Evolutionary conservation across 2,329 filamentous ascomycete genomes (phyloP).

Genomic region (Curvularia lunata): DNA sequence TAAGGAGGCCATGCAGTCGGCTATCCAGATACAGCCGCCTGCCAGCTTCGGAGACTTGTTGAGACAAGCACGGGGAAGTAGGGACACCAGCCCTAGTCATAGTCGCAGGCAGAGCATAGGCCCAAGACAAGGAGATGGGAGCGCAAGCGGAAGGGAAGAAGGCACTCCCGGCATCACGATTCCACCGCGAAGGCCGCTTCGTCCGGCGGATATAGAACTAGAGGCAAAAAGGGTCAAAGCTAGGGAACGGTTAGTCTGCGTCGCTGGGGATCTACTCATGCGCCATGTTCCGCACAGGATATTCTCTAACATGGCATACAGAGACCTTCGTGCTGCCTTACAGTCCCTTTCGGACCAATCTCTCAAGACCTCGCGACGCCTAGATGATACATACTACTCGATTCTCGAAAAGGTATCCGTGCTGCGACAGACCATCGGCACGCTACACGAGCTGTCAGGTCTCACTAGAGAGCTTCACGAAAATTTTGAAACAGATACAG

Average conservation of each 20-base stretch:
- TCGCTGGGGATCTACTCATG: not conserved
- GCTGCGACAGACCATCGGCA: conserved; percentile 68
- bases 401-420: conserved; percentile 71
- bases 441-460: conserved; percentile 70
- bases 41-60: conserved; percentile 54
- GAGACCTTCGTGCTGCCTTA: conserved; percentile 51
- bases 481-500: conserved; percentile 66
- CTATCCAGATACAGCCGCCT: conserved; percentile 53
- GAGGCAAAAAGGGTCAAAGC: conserved; percentile 46
- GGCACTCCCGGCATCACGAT: conserved; percentile 20
- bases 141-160: conserved; percentile 14
- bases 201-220: conserved; percentile 49
- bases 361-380: conserved; percentile 65
- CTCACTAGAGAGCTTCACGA: conserved; percentile 64
- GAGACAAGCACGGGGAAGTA: conserved; percentile 45
- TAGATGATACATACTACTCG: conserved; percentile 77
- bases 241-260: conserved; percentile 46
- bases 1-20: conserved; percentile 54
- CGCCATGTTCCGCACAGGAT: not conserved
- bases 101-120: conserved; percentile 40
- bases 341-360: conserved; percentile 64
- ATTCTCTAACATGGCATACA: conserved; percentile 30
- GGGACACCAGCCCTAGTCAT: conserved; percentile 37
- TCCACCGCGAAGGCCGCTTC: conserved; percentile 39
- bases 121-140: conserved; percentile 18